Percentiles rank a stretch among this genome's conserved stretches.
Evolutionary conservation across 768 basidiomycete genomes (phyloP).

Genomic region (Mrakia frigida): DNA sequence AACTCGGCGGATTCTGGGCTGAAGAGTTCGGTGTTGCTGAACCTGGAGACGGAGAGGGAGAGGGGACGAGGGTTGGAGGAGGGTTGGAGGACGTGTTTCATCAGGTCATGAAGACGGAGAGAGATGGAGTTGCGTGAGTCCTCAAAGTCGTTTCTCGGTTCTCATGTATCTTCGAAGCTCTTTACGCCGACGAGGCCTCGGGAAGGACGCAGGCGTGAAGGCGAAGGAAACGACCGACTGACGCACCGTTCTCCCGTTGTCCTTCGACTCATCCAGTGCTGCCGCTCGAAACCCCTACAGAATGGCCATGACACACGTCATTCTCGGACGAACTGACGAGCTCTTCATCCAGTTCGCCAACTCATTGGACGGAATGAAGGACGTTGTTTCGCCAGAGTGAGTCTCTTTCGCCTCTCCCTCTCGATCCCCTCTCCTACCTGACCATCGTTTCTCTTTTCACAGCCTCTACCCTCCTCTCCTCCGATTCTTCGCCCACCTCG

Average conservation of each 20-base stretch:
- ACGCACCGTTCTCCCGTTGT: background rate
- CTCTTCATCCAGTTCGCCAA: slow-evolving; percentile 58
- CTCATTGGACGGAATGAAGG: slow-evolving; percentile 38
- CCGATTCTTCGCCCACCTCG: slow-evolving; percentile 87
- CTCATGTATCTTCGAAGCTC: too few species aligned
- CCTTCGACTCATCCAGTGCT: background rate
- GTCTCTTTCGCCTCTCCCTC: slow-evolving; percentile 20
- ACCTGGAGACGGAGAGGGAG: slow-evolving; percentile 56
- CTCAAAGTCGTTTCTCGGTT: background rate
- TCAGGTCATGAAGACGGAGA: slow-evolving; percentile 39
- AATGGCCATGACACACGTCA: slow-evolving; percentile 71
- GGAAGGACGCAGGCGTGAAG: too few species aligned
- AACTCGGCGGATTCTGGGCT: slow-evolving; percentile 73
- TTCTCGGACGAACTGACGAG: slow-evolving; percentile 58
- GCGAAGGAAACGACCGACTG: slow-evolving; percentile 4
- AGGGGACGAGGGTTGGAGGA: slow-evolving; percentile 52
- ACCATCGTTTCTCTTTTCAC: background rate
- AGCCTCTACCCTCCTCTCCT: slow-evolving; percentile 50
- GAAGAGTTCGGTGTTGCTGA: slow-evolving; percentile 62
- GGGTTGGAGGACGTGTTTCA: slow-evolving; percentile 45
- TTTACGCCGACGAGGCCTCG: too few species aligned
- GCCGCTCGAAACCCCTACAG: slow-evolving; percentile 60
- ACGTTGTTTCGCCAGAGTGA: slow-evolving; percentile 43
- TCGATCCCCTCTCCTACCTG: background rate
- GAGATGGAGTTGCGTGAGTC: slow-evolving; percentile 41